A percentile compares a stretch with the other conserved stretches of the same genome.
Evolutionary conservation across 805 yeast genomes (phyloP).

Genomic region (Hanseniaspora taiwanica): DNA sequence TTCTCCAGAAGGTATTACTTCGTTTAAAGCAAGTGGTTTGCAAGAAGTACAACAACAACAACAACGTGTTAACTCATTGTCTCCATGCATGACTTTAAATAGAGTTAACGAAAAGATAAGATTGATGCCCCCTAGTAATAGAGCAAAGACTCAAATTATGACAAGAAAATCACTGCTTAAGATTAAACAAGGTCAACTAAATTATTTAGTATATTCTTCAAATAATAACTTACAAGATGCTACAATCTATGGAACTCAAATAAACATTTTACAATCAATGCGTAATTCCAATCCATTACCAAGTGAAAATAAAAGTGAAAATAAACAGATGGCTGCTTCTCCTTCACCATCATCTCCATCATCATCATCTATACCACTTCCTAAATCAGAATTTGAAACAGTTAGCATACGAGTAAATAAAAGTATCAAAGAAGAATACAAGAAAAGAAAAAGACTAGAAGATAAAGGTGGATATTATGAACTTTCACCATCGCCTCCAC

Average conservation of each 20-base stretch:
- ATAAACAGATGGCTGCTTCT: neutral
- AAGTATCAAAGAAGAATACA: constrained; percentile 4
- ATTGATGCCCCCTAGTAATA: too few relatives aligned
- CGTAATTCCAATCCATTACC: constrained; percentile 2
- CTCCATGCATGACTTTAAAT: too few relatives aligned
- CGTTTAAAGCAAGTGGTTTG: too few relatives aligned
- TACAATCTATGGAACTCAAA: constrained; percentile 6
- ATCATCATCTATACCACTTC: constrained; percentile 4
- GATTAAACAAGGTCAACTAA: neutral
- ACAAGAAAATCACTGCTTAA: neutral
- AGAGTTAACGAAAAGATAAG: too few relatives aligned
- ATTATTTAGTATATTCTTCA: constrained; percentile 2
- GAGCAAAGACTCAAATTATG: too few relatives aligned
- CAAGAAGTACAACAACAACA: too few relatives aligned
- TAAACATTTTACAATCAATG: constrained; percentile 1
- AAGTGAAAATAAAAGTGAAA: constrained; percentile 3
- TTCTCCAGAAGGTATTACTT: too few relatives aligned
- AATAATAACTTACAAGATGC: constrained; percentile 2
- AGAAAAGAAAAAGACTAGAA: constrained; percentile 3
- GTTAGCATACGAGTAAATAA: constrained; percentile 6
- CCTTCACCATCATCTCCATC: neutral
- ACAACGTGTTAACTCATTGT: too few relatives aligned
- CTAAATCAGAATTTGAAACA: constrained; percentile 4
- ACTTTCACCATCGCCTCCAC: too few relatives aligned
- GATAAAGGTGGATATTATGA: constrained; percentile 7